Conservation (phyloP, 768 basidiomycete genomes). For the Tylopilus felleus region DNA sequence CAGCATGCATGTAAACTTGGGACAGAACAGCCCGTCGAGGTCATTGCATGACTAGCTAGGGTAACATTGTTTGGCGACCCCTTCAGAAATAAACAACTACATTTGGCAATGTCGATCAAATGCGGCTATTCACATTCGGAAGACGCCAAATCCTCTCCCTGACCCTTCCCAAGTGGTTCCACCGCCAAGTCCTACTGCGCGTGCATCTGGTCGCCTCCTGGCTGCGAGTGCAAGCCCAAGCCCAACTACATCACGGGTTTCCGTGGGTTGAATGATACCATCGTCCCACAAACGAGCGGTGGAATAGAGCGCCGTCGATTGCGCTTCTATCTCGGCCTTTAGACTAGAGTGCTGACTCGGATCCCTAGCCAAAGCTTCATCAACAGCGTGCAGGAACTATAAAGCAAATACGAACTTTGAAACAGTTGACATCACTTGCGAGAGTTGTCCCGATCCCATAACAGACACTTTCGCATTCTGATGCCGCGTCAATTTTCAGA, state of each 20-base stretch:
- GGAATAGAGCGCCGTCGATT: slow-evolving; percentile 84
- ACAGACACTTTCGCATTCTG: slow-evolving; percentile 92
- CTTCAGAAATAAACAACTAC: slow-evolving; percentile 25
- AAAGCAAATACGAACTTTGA: slow-evolving; percentile 55
- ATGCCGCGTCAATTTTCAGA: slow-evolving; percentile 5
- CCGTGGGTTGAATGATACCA: slow-evolving; percentile 83
- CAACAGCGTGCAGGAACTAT: not conserved
- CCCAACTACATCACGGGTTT: slow-evolving; percentile 86
- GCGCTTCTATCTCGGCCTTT: slow-evolving; percentile 80
- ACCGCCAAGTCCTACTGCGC: not conserved
- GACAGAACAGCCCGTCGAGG: not conserved
- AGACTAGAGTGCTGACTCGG: slow-evolving; percentile 72
- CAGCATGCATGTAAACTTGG: not conserved
- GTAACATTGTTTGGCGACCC: slow-evolving; percentile 21
- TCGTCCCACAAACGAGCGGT: slow-evolving; percentile 95
- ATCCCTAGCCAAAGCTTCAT: slow-evolving; percentile 47
- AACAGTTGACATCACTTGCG: slow-evolving; percentile 88
- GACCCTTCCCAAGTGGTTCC: slow-evolving; percentile 64
- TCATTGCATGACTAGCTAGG: not conserved
- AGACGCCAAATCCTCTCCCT: slow-evolving; percentile 78
- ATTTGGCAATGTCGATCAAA: slow-evolving; percentile 25
- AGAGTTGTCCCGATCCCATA: slow-evolving; percentile 92
- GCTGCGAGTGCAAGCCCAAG: slow-evolving; percentile 81
- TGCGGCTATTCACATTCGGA: slow-evolving; percentile 67
- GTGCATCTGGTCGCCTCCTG: slow-evolving; percentile 33